phyloP scores from a whole-genome alignment of 768 basidiomycete species.

The Pleurotus citrinopileatus region DNA sequence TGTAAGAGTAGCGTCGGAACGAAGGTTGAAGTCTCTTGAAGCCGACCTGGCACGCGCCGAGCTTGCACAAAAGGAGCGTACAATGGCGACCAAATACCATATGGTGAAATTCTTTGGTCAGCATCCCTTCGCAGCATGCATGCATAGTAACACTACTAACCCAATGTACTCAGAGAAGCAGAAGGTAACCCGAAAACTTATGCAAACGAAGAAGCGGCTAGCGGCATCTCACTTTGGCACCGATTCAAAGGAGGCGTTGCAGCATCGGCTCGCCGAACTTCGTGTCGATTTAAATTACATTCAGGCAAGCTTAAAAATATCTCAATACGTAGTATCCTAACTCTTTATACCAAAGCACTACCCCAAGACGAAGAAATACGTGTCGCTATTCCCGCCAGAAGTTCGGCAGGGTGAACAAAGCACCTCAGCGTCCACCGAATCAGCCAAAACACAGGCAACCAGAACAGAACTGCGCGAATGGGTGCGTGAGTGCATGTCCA shows the following conservation, averaged over 20 bases:
- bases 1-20: slow-evolving; percentile 77
- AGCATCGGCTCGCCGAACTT: slow-evolving; percentile 51
- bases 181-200: slow-evolving; percentile 79
- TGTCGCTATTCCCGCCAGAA: slow-evolving; percentile 84
- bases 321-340: background rate
- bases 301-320: slow-evolving; percentile 43
- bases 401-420: slow-evolving; percentile 36
- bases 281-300: slow-evolving; percentile 93
- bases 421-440: slow-evolving; percentile 20
- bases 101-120: slow-evolving; percentile 93
- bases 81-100: slow-evolving; percentile 78
- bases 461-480: slow-evolving; percentile 58
- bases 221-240: slow-evolving; percentile 26
- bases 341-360: slow-evolving; percentile 56
- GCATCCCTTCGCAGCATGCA: slow-evolving; percentile 16
- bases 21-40: slow-evolving; percentile 73
- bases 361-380: slow-evolving; percentile 83
- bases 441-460: slow-evolving; percentile 40
- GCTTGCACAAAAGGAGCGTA: slow-evolving; percentile 61
- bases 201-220: slow-evolving; percentile 58
- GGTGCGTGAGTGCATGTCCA: slow-evolving; percentile 59
- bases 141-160: background rate
- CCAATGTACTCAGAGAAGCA: slow-evolving; percentile 62
- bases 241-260: slow-evolving; percentile 35
- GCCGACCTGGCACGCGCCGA: slow-evolving; percentile 68